Evolutionary conservation across 2,329 filamentous ascomycete genomes (phyloP).

Genomic region (Venturia oleaginea): DNA sequence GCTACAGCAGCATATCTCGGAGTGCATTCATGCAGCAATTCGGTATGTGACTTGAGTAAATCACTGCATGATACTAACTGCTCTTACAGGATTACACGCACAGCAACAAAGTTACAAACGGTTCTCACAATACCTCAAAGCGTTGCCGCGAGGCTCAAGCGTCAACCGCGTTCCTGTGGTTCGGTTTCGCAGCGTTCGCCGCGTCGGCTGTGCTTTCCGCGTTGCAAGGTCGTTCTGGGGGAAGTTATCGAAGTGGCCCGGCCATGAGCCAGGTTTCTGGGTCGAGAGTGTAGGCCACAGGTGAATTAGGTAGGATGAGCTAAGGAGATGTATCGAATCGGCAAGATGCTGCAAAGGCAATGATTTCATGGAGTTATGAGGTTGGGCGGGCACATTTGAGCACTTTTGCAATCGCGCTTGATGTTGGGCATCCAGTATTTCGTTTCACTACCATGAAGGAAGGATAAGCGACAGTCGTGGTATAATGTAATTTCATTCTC

Average conservation of each 20-base stretch:
- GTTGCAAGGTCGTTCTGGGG: slow-evolving; percentile 41
- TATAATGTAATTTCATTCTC: too few species aligned
- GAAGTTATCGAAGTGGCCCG: slow-evolving; percentile 36
- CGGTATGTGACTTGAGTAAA: slow-evolving; percentile 38
- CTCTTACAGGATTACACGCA: slow-evolving; percentile 31
- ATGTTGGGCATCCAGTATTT: background rate
- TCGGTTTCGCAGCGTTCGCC: slow-evolving; percentile 57
- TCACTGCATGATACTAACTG: too few species aligned
- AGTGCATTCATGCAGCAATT: slow-evolving; percentile 58
- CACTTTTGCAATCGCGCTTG: background rate
- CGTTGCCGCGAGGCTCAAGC: slow-evolving; percentile 70
- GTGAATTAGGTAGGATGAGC: background rate
- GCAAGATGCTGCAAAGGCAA: background rate
- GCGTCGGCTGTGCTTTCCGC: slow-evolving; percentile 47
- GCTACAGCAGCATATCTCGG: slow-evolving; percentile 61
- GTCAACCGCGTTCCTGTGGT: slow-evolving; percentile 68
- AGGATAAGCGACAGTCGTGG: too few species aligned
- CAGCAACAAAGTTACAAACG: slow-evolving; percentile 53
- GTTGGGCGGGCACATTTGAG: background rate
- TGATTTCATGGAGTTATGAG: background rate
- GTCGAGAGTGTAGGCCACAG: background rate
- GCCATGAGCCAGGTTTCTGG: slow-evolving; percentile 46
- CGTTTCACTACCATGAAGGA: too few species aligned
- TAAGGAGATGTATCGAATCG: background rate
- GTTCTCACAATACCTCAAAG: slow-evolving; percentile 49